Evolutionary conservation across 1,284 basidiomycete genomes (phyloP).

Genomic region (Sanghuangporus baumii): DNA sequence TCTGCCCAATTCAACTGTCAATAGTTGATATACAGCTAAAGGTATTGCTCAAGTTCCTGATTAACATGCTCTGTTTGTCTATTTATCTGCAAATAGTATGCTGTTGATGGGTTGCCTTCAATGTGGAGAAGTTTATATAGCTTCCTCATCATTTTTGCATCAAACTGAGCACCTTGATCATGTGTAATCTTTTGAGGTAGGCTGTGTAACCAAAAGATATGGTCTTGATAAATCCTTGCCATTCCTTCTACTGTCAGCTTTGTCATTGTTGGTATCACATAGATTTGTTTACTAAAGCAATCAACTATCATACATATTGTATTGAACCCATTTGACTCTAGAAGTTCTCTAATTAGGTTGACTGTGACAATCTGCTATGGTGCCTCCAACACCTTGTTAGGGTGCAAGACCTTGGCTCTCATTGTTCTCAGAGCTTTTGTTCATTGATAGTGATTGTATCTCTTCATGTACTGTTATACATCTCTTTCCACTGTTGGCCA

Average conservation of each 20-base stretch:
- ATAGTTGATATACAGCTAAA: background rate
- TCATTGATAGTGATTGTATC: background rate
- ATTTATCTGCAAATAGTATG: slow-evolving; percentile 30
- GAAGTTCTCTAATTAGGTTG: background rate
- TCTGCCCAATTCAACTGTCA: background rate
- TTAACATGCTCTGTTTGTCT: background rate
- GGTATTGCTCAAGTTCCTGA: slow-evolving; percentile 2
- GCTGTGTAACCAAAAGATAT: background rate
- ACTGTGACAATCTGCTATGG: background rate
- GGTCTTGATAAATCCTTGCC: background rate
- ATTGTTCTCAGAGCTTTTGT: background rate
- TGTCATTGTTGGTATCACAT: background rate
- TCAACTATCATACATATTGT: background rate
- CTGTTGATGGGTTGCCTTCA: slow-evolving; percentile 3
- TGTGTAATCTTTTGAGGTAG: background rate
- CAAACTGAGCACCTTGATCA: background rate
- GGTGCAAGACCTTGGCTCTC: background rate
- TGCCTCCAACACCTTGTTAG: background rate
- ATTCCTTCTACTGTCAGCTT: background rate
- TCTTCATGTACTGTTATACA: background rate
- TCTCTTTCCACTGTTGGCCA: too few relatives aligned
- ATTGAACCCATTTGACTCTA: background rate
- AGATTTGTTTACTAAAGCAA: background rate
- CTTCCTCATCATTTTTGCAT: background rate
- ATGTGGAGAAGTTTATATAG: background rate